Conservation (phyloP, 31 red algal genomes). For the Odonthalia washingtoniensis region DNA sequence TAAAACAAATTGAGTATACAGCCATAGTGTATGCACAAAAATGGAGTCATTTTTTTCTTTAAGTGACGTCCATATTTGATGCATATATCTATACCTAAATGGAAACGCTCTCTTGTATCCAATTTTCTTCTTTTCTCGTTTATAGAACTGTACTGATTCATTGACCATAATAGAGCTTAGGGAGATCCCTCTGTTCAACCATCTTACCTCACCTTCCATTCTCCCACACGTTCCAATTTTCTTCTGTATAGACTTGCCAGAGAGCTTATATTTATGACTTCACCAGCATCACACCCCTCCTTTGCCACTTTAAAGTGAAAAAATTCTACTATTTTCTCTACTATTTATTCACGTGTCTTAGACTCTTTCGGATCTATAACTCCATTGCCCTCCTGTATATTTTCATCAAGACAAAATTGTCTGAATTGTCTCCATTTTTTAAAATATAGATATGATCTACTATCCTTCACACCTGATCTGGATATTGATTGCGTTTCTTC, state of each 20-base stretch:
- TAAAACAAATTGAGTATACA: background rate
- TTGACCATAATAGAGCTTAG: background rate
- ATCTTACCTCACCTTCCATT: background rate
- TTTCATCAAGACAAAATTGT: no score
- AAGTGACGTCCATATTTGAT: background rate
- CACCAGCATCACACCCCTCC: background rate
- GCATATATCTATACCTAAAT: background rate
- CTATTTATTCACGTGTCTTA: background rate
- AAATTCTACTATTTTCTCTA: background rate
- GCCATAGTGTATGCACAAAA: constrained; percentile 2
- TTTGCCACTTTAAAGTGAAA: constrained; percentile 16
- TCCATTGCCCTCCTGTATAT: background rate
- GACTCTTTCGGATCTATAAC: background rate
- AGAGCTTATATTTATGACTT: constrained; percentile 11
- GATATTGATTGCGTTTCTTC: no score
- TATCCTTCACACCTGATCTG: no score
- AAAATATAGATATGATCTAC: no score
- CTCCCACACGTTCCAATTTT: background rate
- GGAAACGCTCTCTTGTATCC: constrained; percentile 4
- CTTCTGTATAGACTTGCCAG: constrained; percentile 11
- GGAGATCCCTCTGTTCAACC: background rate
- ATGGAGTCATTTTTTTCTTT: background rate
- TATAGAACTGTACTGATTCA: background rate
- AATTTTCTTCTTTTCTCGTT: constrained; percentile 5
- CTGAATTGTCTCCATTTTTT: no score